A percentile compares a stretch with the other conserved stretches of the same genome.
These are phyloP conservation scores for Kwoniella heveanensis DNA, from an alignment of 768 basidiomycete species.

Conservation along the genomic window DNA sequence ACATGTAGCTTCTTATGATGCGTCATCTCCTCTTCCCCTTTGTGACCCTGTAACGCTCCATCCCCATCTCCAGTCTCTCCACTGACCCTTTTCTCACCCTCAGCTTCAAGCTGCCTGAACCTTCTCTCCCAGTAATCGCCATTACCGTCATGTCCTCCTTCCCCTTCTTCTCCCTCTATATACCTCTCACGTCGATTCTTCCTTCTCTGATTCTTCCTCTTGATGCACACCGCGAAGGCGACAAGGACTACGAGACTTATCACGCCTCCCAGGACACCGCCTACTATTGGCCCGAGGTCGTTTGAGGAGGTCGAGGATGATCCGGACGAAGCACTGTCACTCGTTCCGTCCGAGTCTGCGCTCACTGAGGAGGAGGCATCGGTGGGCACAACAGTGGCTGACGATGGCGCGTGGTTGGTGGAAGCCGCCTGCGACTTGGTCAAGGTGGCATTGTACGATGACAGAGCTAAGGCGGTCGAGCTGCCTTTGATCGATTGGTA, in stretches of 20 bases:
- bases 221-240: constrained; percentile 1
- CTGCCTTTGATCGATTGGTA: neutral
- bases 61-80: constrained; percentile 11
- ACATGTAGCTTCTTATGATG: neutral
- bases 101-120: constrained; percentile 35
- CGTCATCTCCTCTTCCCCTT: neutral
- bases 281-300: constrained; percentile 17
- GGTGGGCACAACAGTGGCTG: neutral
- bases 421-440: neutral
- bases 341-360: too few relatives aligned
- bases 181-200: constrained; percentile 2
- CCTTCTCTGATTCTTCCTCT: neutral
- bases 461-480: neutral
- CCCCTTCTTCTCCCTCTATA: constrained; percentile 1
- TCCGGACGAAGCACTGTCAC: neutral
- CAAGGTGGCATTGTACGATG: neutral
- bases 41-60: neutral
- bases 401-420: neutral
- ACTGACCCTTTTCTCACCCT: constrained; percentile 6
- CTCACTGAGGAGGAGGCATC: constrained; percentile 5
- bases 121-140: constrained; percentile 40
- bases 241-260: constrained; percentile 7
- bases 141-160: neutral
- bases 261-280: constrained; percentile 18
- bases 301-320: neutral